Percentiles rank a stretch among this genome's conserved stretches.
Conservation (phyloP, 352 stramenopile genomes). For the Aphanomyces astaci region DNA sequence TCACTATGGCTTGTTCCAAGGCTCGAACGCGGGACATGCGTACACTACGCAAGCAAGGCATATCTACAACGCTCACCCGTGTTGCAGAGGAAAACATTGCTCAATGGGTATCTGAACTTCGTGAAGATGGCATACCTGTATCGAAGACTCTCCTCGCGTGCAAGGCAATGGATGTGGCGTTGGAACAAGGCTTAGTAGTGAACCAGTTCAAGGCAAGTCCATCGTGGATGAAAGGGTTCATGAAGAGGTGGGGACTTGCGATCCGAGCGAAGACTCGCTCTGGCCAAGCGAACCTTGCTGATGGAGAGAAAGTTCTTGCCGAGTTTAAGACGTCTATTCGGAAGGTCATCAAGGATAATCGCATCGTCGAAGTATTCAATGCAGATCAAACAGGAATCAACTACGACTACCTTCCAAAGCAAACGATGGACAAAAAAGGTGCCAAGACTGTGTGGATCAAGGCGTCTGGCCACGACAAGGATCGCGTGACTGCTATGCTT, state of each 20-base stretch:
- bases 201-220: not conserved
- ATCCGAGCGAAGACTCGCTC: conserved; percentile 7
- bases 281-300: not conserved
- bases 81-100: too few species aligned
- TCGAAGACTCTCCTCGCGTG: too few species aligned
- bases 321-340: not conserved
- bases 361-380: not conserved
- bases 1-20: too few species aligned
- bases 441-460: conserved; percentile 14
- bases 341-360: not conserved
- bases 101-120: too few species aligned
- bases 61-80: too few species aligned
- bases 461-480: conserved; percentile 26
- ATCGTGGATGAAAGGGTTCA: not conserved
- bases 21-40: too few species aligned
- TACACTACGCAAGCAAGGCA: too few species aligned
- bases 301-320: not conserved
- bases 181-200: too few species aligned
- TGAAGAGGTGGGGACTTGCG: not conserved
- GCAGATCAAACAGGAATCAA: not conserved
- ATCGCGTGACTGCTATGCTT: conserved; percentile 23
- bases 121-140: too few species aligned
- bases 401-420: not conserved
- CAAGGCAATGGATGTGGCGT: too few species aligned
- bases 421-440: not conserved